Base-by-base conservation (phyloP, 2,329 filamentous ascomycete species). In the Colletotrichum sp. region DNA sequence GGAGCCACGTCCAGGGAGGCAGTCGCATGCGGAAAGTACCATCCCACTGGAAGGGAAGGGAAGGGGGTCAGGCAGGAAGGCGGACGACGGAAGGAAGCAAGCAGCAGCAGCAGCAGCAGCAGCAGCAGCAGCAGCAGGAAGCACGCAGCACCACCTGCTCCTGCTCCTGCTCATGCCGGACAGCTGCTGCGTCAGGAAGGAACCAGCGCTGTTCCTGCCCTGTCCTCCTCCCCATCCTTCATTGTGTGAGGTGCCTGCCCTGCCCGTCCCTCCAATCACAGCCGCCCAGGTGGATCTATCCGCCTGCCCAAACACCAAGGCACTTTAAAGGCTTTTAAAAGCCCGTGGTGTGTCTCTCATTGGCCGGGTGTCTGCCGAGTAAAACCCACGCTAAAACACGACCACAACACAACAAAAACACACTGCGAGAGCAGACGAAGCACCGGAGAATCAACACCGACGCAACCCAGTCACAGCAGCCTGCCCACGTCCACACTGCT, bases 331-430 rank as follows among this genome's bases (percentile, higher is more conserved):
- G 58, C 24, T n/a, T n/a, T n/a, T n/a, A 38, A 71, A 48, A n/a
- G 43, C n/a, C 48, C 38, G 24, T 10, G 26, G 18, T 38, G 61
- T n/a, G 18, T 28, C 16, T 48, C 28, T 61, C 34, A 74, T 71
- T 71, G 68, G 61, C 28, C 38, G 21, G 38, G 24, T 21, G 52
- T 56, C 24, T 48, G 24, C 28, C n/a, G 32, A 71, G 68, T 55
- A 66, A 75, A 52, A 52, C 36, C 24, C 24, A 52, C 72, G 61
- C 72, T 75, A 71, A 71, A 75, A 66, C 61, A 18, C 52, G 52
- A 52, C 67, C 66, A 73, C 66, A 26, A 56, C 65, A 56, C 65
- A 30, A 43, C 43, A 64, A 62, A 73, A 58, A 32, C 38, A 34
- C 15, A 30, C 38, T 55, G 15, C 16, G 30, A 43, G 24, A 36